Base-by-base conservation (phyloP, 2,329 filamentous ascomycete genomes). In the Arthrobotrys conoides region DNA sequence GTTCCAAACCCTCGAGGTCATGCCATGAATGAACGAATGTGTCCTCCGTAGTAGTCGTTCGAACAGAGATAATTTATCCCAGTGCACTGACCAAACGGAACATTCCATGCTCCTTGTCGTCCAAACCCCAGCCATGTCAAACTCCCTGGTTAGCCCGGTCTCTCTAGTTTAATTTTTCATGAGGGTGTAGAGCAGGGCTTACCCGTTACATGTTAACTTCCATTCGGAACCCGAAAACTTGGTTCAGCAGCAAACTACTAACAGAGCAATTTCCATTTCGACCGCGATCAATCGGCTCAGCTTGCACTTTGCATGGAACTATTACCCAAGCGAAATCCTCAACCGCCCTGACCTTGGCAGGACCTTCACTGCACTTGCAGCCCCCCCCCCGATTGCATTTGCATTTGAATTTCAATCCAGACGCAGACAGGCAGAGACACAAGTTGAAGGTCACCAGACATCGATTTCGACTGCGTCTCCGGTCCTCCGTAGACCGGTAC, bases 201-300 rank as follows among this genome's bases (percentile, higher is more conserved):
- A 76, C 55, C 66, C 72, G 48, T 66, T 61, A 44, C 57, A 66
- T 72, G 44, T 57, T 65, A 46, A 59, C 44, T 18, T 33, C 27
- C n/a, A 5, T 53, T 49, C 41, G 41, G 73, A 53, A 63, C 67
- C 73, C 73, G 73, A 66, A 53, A 68, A 71, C 65, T 59, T 77
- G 73, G 73, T 57, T 77, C 73, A 61, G 51, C 61, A 53, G 49
- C 65, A 61, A n/a, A n/a, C n/a, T n/a, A n/a, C n/a, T n/a, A n/a
- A 57, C 53, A 20, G 66, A 67, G 51, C 30, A 46, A 53, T 71
- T 64, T 70, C 55, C 59, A 38, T 49, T 61, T 53, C 59, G 14
- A 53, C 67, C 24, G 66, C 66, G 59, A 71, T 57, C n/a, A 44
- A 63, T 71, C 67, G 59, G 71, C 57, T 70, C 55, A 75, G 63